Evolutionary conservation across 1,284 basidiomycete species (phyloP).

Genomic region (Fomes fomentarius): DNA sequence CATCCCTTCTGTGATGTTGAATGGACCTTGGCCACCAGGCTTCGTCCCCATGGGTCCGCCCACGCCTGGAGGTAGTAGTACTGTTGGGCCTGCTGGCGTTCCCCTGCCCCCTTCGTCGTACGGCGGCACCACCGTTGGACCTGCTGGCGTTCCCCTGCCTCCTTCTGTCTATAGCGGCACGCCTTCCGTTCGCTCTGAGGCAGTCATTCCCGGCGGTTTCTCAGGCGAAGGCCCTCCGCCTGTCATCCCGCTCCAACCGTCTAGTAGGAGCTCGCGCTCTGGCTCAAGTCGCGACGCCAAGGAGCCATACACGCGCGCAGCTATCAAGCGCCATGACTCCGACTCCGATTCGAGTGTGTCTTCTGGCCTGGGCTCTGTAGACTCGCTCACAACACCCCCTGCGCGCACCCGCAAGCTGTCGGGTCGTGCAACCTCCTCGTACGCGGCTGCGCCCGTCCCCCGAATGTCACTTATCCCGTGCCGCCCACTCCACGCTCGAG

Average conservation of each 20-base stretch:
- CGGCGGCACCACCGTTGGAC: slow-evolving; percentile 13
- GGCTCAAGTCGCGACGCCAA: slow-evolving; percentile 20
- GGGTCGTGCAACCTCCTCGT: slow-evolving; percentile 26
- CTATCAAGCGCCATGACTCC: slow-evolving; percentile 21
- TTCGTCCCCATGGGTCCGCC: slow-evolving; percentile 35
- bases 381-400: slow-evolving; percentile 35
- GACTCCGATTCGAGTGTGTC: slow-evolving; percentile 31
- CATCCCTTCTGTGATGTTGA: slow-evolving; percentile 20
- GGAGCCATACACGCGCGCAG: slow-evolving; percentile 20
- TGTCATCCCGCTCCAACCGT: slow-evolving; percentile 24
- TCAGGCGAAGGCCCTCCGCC: slow-evolving; percentile 18
- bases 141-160: slow-evolving; percentile 23
- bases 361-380: slow-evolving; percentile 30
- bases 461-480: slow-evolving; percentile 26
- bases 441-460: slow-evolving; percentile 30
- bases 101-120: slow-evolving; percentile 3
- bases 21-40: slow-evolving; percentile 28
- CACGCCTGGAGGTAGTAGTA: neutral
- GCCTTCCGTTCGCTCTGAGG: slow-evolving; percentile 17
- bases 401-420: slow-evolving; percentile 23
- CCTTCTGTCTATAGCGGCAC: slow-evolving; percentile 21
- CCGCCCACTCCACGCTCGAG: slow-evolving; percentile 30
- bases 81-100: slow-evolving; percentile 7
- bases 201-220: slow-evolving; percentile 17
- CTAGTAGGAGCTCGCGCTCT: slow-evolving; percentile 19